Conservation (phyloP, 345 rosid species). For the Heritiera fomes region DNA sequence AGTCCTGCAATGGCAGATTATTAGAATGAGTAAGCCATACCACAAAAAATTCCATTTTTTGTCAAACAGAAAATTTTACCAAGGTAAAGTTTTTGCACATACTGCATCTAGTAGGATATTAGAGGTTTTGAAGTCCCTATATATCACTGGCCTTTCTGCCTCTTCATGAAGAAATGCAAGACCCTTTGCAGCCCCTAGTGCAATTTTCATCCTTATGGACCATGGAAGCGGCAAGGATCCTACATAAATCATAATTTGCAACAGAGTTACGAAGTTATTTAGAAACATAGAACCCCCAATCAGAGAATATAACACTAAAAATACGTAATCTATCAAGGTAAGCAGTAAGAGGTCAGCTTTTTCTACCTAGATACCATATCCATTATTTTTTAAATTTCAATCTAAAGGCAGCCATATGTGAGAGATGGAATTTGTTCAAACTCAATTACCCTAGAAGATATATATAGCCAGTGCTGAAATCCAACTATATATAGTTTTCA, state of each 20-base stretch:
- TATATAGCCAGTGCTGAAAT: background rate
- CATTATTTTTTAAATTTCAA: background rate
- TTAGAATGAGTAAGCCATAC: conserved; percentile 23
- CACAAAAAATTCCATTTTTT: background rate
- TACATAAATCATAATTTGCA: conserved; percentile 26
- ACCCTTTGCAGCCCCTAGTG: conserved; percentile 91
- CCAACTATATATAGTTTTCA: background rate
- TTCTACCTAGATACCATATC: background rate
- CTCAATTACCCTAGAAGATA: background rate
- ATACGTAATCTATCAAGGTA: background rate
- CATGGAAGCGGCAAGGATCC: conserved; percentile 97
- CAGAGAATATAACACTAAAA: background rate
- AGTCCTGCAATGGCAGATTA: conserved; percentile 56
- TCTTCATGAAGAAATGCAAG: conserved; percentile 97
- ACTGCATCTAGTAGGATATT: conserved; percentile 89
- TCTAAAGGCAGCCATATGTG: background rate
- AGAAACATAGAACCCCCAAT: background rate
- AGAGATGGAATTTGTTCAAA: background rate
- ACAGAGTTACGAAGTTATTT: background rate
- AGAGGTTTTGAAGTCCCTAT: conserved; percentile 95
- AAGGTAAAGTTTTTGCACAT: conserved; percentile 21
- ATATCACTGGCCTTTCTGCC: conserved; percentile 87
- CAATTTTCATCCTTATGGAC: conserved; percentile 93
- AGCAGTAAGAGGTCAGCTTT: background rate
- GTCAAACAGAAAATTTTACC: background rate